phyloP scores from a whole-genome alignment of 1,284 basidiomycete genomes.

The Butyriboletus regius region DNA sequence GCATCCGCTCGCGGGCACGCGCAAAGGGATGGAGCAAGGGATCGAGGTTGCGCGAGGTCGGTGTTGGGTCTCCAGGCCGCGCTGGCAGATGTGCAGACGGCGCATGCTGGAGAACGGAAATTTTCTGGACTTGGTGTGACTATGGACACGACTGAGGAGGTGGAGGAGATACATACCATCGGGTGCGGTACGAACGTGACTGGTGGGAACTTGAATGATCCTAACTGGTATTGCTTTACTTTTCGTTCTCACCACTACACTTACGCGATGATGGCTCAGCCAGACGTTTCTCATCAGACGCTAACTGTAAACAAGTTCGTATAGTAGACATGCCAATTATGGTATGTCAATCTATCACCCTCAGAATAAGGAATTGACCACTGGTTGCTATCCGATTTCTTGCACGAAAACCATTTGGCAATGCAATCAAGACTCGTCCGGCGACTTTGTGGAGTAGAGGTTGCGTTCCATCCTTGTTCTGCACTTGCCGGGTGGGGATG shows the following conservation, averaged over 20 bases:
- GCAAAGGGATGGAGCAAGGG: slow-evolving; percentile 92
- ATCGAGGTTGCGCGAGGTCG: slow-evolving; percentile 85
- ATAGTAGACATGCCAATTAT: neutral
- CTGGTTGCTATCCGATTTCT: neutral
- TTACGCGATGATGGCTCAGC: slow-evolving; percentile 1
- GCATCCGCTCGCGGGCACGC: slow-evolving; percentile 84
- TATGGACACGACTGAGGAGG: neutral
- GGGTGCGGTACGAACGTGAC: neutral
- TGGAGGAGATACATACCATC: slow-evolving; percentile 20
- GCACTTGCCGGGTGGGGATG: slow-evolving; percentile 9
- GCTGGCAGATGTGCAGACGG: slow-evolving; percentile 65
- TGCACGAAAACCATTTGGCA: neutral
- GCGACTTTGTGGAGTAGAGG: neutral
- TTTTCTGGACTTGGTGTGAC: slow-evolving; percentile 52
- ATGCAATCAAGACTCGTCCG: neutral
- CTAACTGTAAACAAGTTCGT: neutral
- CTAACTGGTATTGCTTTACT: too few relatives aligned
- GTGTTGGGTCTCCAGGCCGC: slow-evolving; percentile 74
- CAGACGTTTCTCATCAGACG: neutral
- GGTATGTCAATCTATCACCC: neutral
- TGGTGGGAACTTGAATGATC: slow-evolving; percentile 12
- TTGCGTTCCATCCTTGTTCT: neutral
- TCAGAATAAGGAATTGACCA: neutral
- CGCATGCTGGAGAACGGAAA: slow-evolving; percentile 80
- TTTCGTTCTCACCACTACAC: too few relatives aligned